phyloP scores from a whole-genome alignment of 306 rosid genomes.

The Glycine soja region DNA sequence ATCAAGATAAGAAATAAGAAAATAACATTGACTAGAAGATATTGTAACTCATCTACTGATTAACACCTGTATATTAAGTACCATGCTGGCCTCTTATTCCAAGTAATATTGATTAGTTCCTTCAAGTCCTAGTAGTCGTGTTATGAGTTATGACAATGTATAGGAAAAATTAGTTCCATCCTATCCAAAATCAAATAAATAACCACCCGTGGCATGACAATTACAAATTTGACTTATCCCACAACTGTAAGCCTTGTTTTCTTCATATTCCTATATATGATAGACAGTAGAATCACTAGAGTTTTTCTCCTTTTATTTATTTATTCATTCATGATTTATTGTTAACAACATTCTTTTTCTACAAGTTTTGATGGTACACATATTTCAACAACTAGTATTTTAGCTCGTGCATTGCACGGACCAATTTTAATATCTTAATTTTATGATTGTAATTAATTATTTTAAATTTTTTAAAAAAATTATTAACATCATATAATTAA shows the following conservation, averaged over 20 bases:
- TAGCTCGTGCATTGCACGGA: too few relatives aligned
- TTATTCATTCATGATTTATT: constrained; percentile 27
- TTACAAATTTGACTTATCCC: background rate
- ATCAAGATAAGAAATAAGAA: background rate
- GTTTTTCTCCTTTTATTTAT: background rate
- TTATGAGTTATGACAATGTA: background rate
- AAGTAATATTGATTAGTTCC: background rate
- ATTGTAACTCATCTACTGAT: constrained; percentile 11
- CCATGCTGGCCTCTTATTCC: background rate
- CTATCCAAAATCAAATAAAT: background rate
- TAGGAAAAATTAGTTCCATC: background rate
- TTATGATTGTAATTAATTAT: too few relatives aligned
- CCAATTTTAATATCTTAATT: too few relatives aligned
- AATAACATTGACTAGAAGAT: background rate
- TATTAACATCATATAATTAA: too few relatives aligned
- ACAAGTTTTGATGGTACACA: background rate
- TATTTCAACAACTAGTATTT: too few relatives aligned
- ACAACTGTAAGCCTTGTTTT: background rate
- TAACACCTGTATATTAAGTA: background rate
- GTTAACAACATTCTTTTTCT: background rate
- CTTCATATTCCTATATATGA: background rate
- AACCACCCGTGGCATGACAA: background rate
- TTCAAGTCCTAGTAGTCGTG: background rate
- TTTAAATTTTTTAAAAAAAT: too few relatives aligned
- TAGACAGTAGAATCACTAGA: background rate